Evolutionary conservation across 805 yeast genomes (phyloP), one percentile per base, ranked within the genome.

Genomic region (Metschnikowia dekortorum): DNA sequence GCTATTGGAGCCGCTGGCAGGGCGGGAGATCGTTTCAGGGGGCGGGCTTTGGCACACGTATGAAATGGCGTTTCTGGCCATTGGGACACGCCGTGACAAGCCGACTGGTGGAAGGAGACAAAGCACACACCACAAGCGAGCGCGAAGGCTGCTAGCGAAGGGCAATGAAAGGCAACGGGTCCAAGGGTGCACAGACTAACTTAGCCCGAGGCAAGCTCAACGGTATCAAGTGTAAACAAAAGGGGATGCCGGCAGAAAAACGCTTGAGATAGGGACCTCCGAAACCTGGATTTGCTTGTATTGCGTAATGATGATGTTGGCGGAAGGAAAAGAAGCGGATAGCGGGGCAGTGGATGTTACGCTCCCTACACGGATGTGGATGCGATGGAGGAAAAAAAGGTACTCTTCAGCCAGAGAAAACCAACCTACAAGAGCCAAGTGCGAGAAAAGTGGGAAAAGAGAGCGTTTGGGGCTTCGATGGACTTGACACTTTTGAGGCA

Each of bases 31-130:
- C 2, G 40, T 34, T 44, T 44, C 46, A 22, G 46, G 46, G 13
- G 46, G 46, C 10, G 46, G 46, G 34, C 46, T 44, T 22, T 44
- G 46, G 16, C 28, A 44, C 34, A 44, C 33, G 40, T 33, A 42
- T n/a, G 45, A 42, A 10, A 42, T 26, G 22, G 43, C 7, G 43
- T 39, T 26, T 30, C 22, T 39, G 43, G 9, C 43, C 43, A 29
- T 39, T 26, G 22, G 10, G 14, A 39, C 4, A 35, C 38, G 9
- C 31, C 41, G 26, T 39, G 31, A 39, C 30, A 39, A 22, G 8
- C 41, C 13, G 41, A 13, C 41, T 22, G 41, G 18, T 13, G n/a
- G 26, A 18, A 28, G 28, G 36, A 16, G 36, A 16, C 11, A n/a
- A 6, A 6, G 36, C 36, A 33, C 16, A 6, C 8, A n/a, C 11